A percentile compares a stretch with the other conserved stretches of the same genome.
phyloP scores from a whole-genome alignment of 768 basidiomycete genomes.

The Boletus rubroflammeus region DNA sequence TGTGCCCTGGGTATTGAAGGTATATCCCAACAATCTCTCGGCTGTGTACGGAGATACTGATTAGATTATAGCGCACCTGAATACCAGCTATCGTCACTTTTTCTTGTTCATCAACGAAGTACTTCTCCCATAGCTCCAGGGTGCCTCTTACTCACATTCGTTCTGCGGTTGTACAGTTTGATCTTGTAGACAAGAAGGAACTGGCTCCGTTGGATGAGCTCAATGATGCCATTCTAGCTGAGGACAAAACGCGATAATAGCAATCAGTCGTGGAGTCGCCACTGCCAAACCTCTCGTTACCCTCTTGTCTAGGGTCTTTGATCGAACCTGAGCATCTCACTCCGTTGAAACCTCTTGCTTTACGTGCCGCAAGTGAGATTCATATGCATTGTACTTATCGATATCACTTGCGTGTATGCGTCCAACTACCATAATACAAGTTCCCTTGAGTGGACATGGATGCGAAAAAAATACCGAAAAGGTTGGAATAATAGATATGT shows the following conservation, averaged over 20 bases:
- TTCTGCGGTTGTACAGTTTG: conserved; percentile 52
- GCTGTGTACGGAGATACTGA: background rate
- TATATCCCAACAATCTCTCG: conserved; percentile 29
- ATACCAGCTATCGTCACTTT: conserved; percentile 98
- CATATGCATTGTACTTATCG: conserved; percentile 5
- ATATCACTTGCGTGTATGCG: conserved; percentile 12
- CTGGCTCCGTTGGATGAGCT: conserved; percentile 92
- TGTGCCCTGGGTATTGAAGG: conserved; percentile 98
- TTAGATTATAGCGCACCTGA: conserved; percentile 75
- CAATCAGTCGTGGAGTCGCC: background rate
- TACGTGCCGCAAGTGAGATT: background rate
- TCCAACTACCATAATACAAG: conserved; percentile 8
- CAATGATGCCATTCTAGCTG: conserved; percentile 82
- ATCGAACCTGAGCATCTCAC: background rate
- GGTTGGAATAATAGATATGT: background rate
- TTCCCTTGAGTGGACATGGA: conserved; percentile 3
- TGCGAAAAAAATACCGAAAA: background rate
- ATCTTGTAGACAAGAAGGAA: conserved; percentile 95
- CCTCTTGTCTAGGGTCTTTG: background rate
- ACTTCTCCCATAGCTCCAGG: conserved; percentile 16
- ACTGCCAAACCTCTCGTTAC: background rate
- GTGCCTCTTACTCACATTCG: conserved; percentile 8
- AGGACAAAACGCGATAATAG: conserved; percentile 41
- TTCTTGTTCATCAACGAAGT: conserved; percentile 97
- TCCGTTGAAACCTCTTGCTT: background rate